Evolutionary conservation across 1,284 basidiomycete genomes (phyloP).

Genomic region (Sporisorium scitamineum): DNA sequence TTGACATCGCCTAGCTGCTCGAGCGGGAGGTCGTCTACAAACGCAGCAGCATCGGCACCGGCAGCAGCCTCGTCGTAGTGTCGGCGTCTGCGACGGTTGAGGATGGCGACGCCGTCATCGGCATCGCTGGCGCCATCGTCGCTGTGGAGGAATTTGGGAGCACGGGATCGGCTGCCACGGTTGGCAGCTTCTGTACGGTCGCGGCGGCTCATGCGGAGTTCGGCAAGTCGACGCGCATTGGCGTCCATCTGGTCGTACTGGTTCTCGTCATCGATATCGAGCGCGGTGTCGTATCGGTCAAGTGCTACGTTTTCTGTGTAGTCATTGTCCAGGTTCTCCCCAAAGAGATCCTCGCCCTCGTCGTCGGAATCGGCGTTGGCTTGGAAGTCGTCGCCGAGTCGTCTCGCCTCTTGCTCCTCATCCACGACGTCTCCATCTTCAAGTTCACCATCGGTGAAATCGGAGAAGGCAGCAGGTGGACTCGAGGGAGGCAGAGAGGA

Average conservation of each 20-base stretch:
- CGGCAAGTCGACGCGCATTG: slow-evolving; percentile 83
- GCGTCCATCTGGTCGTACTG: slow-evolving; percentile 78
- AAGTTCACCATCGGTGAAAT: slow-evolving; percentile 61
- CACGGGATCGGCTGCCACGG: slow-evolving; percentile 75
- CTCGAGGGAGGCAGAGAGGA: slow-evolving; percentile 65
- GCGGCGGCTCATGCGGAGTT: slow-evolving; percentile 86
- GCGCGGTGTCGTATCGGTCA: slow-evolving; percentile 85
- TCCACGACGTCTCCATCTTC: slow-evolving; percentile 58
- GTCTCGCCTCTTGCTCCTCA: slow-evolving; percentile 60
- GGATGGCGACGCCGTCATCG: slow-evolving; percentile 66
- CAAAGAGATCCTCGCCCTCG: slow-evolving; percentile 94
- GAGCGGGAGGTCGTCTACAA: slow-evolving; percentile 84
- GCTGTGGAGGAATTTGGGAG: slow-evolving; percentile 85
- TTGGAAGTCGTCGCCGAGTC: slow-evolving; percentile 71
- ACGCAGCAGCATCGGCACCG: slow-evolving; percentile 75
- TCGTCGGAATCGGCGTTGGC: slow-evolving; percentile 77
- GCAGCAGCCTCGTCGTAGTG: slow-evolving; percentile 71
- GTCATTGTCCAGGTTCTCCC: slow-evolving; percentile 81
- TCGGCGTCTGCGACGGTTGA: slow-evolving; percentile 68
- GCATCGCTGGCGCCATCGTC: slow-evolving; percentile 72
- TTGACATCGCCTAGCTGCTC: slow-evolving; percentile 98
- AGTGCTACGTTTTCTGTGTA: slow-evolving; percentile 85
- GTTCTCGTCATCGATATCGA: slow-evolving; percentile 86
- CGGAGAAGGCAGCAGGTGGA: slow-evolving; percentile 63
- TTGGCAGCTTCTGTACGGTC: slow-evolving; percentile 81